Evolutionary conservation across 176 grass and related monocot species (phyloP).

Genomic region (Dendrocalamus sinicus): DNA sequence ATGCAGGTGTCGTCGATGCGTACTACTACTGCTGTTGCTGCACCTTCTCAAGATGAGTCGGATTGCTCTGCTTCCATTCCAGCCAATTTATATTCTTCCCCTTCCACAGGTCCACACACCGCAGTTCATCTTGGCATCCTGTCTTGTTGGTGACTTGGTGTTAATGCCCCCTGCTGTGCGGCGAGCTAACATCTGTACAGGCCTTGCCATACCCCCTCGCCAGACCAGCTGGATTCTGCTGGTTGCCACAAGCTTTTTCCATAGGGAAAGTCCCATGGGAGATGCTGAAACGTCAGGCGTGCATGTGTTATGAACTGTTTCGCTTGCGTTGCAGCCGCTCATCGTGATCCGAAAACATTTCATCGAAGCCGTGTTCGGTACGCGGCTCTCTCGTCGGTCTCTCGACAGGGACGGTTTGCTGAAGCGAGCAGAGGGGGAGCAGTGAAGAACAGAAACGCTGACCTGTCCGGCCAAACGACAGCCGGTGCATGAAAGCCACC

Average conservation of each 20-base stretch:
- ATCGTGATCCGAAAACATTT: not conserved
- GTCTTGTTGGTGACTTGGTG: too few relatives aligned
- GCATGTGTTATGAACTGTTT: not conserved
- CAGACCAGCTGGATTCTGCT: slow-evolving; percentile 12
- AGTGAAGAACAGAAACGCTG: not conserved
- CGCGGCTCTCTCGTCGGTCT: not conserved
- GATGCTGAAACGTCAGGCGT: not conserved
- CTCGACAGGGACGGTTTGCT: not conserved
- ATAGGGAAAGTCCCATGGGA: not conserved
- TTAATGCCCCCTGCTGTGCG: not conserved
- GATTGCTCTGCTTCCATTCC: not conserved
- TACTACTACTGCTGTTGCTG: not conserved
- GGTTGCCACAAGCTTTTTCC: not conserved
- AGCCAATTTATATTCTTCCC: not conserved
- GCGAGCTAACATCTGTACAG: not conserved
- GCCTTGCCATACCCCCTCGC: not conserved
- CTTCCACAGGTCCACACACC: not conserved
- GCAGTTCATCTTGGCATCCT: not conserved
- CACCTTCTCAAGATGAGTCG: not conserved
- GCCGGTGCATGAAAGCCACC: not conserved
- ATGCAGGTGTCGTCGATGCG: not conserved
- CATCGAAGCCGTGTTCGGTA: not conserved
- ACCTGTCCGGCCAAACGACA: not conserved
- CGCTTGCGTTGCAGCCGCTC: not conserved
- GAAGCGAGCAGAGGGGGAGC: not conserved